phyloP scores from a whole-genome alignment of 805 yeast genomes.

The Komagataella mondaviorum region DNA sequence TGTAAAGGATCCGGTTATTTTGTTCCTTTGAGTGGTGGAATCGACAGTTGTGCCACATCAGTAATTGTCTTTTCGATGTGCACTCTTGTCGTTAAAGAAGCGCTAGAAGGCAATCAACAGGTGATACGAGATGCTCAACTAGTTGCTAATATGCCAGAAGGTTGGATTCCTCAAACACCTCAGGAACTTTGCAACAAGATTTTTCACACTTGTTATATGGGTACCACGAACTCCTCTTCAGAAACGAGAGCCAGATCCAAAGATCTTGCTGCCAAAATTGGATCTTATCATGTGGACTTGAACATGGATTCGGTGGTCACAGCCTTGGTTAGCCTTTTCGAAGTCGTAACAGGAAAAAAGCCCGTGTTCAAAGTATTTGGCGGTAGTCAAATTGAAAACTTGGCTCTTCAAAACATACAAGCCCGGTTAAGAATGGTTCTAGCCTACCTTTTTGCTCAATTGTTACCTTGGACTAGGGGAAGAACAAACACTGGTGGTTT shows the following conservation, averaged over 20 bases:
- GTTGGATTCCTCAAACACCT: constrained; percentile 62
- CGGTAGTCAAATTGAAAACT: constrained; percentile 80
- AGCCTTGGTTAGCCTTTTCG: constrained; percentile 65
- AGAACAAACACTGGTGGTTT: constrained; percentile 59
- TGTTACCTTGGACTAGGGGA: constrained; percentile 89
- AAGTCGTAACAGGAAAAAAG: constrained; percentile 77
- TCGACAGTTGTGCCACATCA: constrained; percentile 96
- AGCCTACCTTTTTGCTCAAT: constrained; percentile 85
- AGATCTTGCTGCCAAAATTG: constrained; percentile 59
- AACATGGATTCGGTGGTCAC: constrained; percentile 81
- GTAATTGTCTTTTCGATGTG: constrained; percentile 94
- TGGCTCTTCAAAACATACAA: constrained; percentile 93
- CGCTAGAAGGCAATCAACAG: constrained; percentile 50
- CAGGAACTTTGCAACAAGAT: constrained; percentile 62
- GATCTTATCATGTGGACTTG: constrained; percentile 82
- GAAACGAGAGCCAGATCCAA: constrained; percentile 82
- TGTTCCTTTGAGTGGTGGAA: constrained; percentile 92
- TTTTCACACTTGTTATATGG: constrained; percentile 92
- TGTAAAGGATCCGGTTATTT: constrained; percentile 86
- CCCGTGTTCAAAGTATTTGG: constrained; percentile 91
- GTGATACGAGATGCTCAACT: constrained; percentile 67
- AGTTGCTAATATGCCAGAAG: constrained; percentile 40
- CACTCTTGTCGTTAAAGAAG: constrained; percentile 62
- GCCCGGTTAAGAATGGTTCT: constrained; percentile 93
- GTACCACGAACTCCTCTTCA: constrained; percentile 79